phyloP scores from a whole-genome alignment of 768 basidiomycete genomes.

The Phaffia australis region DNA sequence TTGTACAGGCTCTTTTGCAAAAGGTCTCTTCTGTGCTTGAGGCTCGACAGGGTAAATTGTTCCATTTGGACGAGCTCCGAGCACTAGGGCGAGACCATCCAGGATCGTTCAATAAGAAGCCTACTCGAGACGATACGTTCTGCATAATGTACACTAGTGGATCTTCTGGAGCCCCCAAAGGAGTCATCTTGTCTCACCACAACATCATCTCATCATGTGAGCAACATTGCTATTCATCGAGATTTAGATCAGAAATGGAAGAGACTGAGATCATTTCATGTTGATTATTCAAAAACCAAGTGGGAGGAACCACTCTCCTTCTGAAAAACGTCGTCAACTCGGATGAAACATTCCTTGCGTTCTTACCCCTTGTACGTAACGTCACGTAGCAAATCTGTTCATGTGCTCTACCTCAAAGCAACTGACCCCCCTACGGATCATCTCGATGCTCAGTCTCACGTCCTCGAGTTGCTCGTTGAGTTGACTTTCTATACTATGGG shows the following conservation, averaged over 20 bases:
- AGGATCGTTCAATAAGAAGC: conserved; percentile 44
- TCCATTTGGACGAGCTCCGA: conserved; percentile 64
- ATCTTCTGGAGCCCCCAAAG: conserved; percentile 80
- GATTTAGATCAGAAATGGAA: background rate
- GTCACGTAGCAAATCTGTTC: background rate
- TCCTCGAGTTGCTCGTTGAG: conserved; percentile 37
- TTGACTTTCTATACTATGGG: conserved; percentile 31
- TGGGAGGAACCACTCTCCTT: conserved; percentile 16
- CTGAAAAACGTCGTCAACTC: conserved; percentile 7
- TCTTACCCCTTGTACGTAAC: conserved; percentile 3
- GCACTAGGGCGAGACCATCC: conserved; percentile 53
- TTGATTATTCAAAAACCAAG: background rate
- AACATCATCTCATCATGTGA: conserved; percentile 52
- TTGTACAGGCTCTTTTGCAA: background rate
- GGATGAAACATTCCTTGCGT: conserved; percentile 23
- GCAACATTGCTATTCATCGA: background rate
- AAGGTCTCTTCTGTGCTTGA: conserved; percentile 13
- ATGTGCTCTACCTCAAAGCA: background rate
- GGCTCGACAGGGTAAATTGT: conserved; percentile 39
- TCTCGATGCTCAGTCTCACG: conserved; percentile 33
- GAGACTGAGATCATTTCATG: background rate
- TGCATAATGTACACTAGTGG: conserved; percentile 68
- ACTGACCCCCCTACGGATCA: conserved; percentile 14
- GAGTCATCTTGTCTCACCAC: conserved; percentile 74
- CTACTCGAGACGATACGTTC: conserved; percentile 47